Evolutionary conservation across 2,329 filamentous ascomycete genomes (phyloP).

Genomic region (Rhexocercosporidium sp.): DNA sequence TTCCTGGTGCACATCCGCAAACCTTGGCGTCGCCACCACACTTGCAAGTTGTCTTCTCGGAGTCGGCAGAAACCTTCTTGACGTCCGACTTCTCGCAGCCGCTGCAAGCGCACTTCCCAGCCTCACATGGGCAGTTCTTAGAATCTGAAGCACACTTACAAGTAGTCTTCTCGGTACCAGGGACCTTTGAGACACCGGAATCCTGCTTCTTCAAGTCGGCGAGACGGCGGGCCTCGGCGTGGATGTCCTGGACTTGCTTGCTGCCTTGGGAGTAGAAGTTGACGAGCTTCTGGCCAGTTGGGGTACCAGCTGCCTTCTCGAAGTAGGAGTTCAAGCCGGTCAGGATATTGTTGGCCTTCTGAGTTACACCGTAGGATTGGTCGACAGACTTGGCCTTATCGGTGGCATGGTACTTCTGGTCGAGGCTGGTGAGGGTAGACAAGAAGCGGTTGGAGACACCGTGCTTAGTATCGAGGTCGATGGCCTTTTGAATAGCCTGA

Average conservation of each 20-base stretch:
- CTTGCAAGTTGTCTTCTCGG: slow-evolving; percentile 48
- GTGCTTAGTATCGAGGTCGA: slow-evolving; percentile 89
- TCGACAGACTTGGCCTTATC: slow-evolving; percentile 87
- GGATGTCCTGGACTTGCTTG: slow-evolving; percentile 93
- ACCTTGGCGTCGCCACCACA: slow-evolving; percentile 45
- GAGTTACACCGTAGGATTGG: slow-evolving; percentile 79
- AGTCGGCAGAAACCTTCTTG: slow-evolving; percentile 42
- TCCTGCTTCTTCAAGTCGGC: slow-evolving; percentile 82
- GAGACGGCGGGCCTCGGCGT: slow-evolving; percentile 85
- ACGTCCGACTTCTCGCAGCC: slow-evolving; percentile 53
- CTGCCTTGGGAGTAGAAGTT: slow-evolving; percentile 85
- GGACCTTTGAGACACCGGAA: slow-evolving; percentile 50
- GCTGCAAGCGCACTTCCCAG: slow-evolving; percentile 52
- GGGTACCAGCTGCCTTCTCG: slow-evolving; percentile 86
- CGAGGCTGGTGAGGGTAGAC: slow-evolving; percentile 74
- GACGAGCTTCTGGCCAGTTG: slow-evolving; percentile 86
- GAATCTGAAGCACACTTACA: slow-evolving; percentile 53
- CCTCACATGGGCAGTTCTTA: slow-evolving; percentile 50
- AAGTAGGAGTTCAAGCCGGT: slow-evolving; percentile 85
- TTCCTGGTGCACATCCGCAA: slow-evolving; percentile 46
- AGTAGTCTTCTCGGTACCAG: slow-evolving; percentile 47
- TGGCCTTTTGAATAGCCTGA: slow-evolving; percentile 59
- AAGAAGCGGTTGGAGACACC: slow-evolving; percentile 84
- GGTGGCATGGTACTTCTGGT: slow-evolving; percentile 84
- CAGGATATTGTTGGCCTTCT: slow-evolving; percentile 69